Conservation (phyloP, 139 green algal species). For the Coelastrella sp. region DNA sequence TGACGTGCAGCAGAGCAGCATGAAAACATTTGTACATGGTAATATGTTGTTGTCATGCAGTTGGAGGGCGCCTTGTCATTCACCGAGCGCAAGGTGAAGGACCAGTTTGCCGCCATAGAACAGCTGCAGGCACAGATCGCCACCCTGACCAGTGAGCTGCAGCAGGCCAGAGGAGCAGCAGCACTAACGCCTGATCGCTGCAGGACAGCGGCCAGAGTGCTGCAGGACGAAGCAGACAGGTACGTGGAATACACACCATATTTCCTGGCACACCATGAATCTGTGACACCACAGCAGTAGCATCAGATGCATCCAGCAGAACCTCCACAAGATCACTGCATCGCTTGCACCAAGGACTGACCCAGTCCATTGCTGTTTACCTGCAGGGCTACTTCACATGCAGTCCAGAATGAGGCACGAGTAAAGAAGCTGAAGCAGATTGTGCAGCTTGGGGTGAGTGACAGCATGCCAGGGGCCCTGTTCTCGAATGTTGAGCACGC, state of each 20-base stretch:
- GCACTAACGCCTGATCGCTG: conserved; percentile 34
- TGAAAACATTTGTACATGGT: neutral
- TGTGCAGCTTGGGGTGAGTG: conserved; percentile 30
- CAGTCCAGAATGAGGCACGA: conserved; percentile 34
- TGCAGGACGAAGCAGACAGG: conserved; percentile 45
- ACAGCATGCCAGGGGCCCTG: neutral
- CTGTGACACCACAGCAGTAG: neutral
- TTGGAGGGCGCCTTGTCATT: conserved; percentile 32
- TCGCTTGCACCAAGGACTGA: neutral
- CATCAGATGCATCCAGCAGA: neutral
- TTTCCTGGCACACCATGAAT: neutral
- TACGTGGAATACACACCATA: neutral
- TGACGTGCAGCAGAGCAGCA: neutral
- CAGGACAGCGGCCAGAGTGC: conserved; percentile 29
- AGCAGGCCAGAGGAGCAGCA: conserved; percentile 2
- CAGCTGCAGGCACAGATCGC: conserved; percentile 23
- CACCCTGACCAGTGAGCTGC: conserved; percentile 5
- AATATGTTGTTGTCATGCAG: neutral
- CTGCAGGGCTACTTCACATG: conserved; percentile 29
- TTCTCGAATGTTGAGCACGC: neutral
- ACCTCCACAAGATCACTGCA: neutral
- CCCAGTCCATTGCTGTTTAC: neutral
- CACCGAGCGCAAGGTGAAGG: conserved; percentile 42
- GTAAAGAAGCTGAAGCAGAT: conserved; percentile 42
- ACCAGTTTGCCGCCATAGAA: conserved; percentile 20